phyloP scores from a whole-genome alignment of 1,139 yeast genomes.

The Meyerozyma sp. region DNA sequence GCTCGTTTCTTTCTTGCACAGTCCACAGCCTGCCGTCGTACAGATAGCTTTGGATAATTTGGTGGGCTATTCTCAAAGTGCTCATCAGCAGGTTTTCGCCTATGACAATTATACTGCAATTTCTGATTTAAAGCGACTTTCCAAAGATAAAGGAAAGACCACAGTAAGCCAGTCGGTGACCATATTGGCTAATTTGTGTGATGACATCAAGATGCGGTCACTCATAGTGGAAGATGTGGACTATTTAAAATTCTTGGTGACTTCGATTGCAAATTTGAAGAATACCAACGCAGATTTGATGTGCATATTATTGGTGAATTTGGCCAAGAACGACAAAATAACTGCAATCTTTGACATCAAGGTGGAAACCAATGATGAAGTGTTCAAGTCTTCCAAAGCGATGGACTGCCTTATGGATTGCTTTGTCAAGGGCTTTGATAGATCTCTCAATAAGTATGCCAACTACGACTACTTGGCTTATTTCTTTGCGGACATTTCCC shows the following conservation, averaged over 20 bases:
- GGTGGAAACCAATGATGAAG: conserved; percentile 25
- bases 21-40: conserved; percentile 76
- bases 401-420: conserved; percentile 86
- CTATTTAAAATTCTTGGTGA: conserved; percentile 52
- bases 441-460: conserved; percentile 66
- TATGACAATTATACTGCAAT: conserved; percentile 70
- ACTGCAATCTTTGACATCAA: conserved; percentile 48
- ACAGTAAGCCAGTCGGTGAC: conserved; percentile 68
- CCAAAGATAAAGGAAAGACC: conserved; percentile 47
- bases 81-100: conserved; percentile 61
- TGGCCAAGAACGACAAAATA: conserved; percentile 73
- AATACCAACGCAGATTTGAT: conserved; percentile 74
- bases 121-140: conserved; percentile 60
- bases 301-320: conserved; percentile 77
- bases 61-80: conserved; percentile 75
- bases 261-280: conserved; percentile 48
- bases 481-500: conserved; percentile 86
- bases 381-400: conserved; percentile 54
- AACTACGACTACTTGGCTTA: conserved; percentile 79
- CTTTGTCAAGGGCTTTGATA: conserved; percentile 79
- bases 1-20: conserved; percentile 76
- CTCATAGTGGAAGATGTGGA: conserved; percentile 60
- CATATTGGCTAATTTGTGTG: conserved; percentile 78
- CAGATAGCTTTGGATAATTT: conserved; percentile 82
- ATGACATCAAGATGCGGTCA: conserved; percentile 57